Base-by-base conservation (phyloP, 2,329 filamentous ascomycete genomes). In the Fusarium decemcellulare region DNA sequence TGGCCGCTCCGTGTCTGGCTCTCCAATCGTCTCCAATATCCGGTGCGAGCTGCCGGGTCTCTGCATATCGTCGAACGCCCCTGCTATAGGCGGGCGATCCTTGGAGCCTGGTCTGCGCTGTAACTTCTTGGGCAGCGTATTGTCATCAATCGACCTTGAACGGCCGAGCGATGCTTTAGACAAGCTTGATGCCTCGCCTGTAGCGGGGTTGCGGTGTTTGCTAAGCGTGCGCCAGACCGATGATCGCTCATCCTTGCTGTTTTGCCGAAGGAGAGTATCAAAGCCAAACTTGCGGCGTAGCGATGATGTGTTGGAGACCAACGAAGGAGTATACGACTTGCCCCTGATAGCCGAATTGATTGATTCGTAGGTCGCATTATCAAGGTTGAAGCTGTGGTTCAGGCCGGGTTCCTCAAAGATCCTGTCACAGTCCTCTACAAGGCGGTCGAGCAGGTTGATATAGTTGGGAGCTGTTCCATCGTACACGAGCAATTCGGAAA, bases 171-270 rank as follows among this genome's bases (percentile, higher is more conserved):
- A 87, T 36, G 84, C 89, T 77, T 90, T 93, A 4, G 92, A 91
- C 40, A 93, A 79, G 77, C 88, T 93, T 15, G 87, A 82, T 47
- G 81, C 80, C 65, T 91, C 93, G 72, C 84, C 90, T 57, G 84
- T 89, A 65, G 84, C 87, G 32, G 86, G 81, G 72, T 87, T 81
- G 58, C 91, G 86, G 82, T 93, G 87, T 82, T 97, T 97, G 84
- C 94, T 97, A 70, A 97, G 82, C n/a, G 90, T 95, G 59, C 94
- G 90, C 90, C 94, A 94, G 23, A 97, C 90, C 0, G 93, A 95
- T 43, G 90, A 86, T 39, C 93, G 89, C 70, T 93, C 92, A 23
- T 86, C 87, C 78, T 92, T 95, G 82, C 92, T 94, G 74, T 93
- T 94, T 73, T 96, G 92, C 59, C 93, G 88, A 40, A 93, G 86